Evolutionary conservation across 169 alveolate genomes (phyloP), one percentile per base, ranked within the genome.

Genomic region (Plasmodium gonderi): DNA sequence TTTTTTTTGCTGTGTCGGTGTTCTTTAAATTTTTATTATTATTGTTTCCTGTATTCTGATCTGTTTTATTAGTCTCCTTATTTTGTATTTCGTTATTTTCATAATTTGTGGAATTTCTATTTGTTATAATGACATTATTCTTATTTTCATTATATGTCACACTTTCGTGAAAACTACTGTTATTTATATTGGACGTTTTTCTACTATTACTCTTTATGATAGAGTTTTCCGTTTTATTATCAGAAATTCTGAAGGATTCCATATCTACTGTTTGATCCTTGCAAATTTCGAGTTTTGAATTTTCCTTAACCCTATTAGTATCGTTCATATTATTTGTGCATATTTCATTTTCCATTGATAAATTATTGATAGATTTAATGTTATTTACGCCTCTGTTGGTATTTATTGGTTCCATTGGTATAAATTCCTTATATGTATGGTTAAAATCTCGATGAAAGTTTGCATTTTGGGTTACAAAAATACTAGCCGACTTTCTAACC

Each of bases 361-460:
- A 1, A 9, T 77, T 12, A 7, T 77, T 82, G 68, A 79, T 54
- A 45, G 82, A 47, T 9, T 9, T 69, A 36, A 69, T 79, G 64
- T 44, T 64, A 11, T n/a, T 42, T 36, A 45, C 67, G 68, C 79
- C 23, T 38, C 47, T 54, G 20, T 64, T 81, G 3, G 20, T 29
- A 17, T 72, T 45, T 54, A 17, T 69, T 45, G 60, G 29, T 20
- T 93, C 93, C 11, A 54, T 17, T 64, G 47, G 76, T 44, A 23
- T 45, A 51, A 74, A 20, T 23, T 95, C 90, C 33, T 51, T 51
- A 47, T 91, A 69, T 8, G 90, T 49, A 31, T 94, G 87, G 17
- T 78, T 75, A 44, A 82, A 33, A n/a, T 69, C 92, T 23, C 26
- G 5, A 8, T 72, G 23, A 77, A 65, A 44, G 5, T 8, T 26